phyloP scores from a whole-genome alignment of 768 basidiomycete species.

The Pisolithus tinctorius region DNA sequence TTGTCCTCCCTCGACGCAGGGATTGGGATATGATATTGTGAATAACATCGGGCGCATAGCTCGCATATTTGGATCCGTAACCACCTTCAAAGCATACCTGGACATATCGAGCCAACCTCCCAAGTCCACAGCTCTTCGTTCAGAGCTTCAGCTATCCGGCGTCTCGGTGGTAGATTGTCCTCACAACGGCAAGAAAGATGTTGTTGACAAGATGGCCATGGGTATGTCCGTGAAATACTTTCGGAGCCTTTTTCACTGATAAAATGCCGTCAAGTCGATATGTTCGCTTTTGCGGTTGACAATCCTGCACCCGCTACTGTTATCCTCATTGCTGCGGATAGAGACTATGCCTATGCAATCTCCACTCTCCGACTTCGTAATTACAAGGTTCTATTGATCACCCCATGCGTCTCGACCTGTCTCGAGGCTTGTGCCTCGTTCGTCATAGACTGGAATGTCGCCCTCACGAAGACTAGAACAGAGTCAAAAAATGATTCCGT shows the following conservation, averaged over 20 bases:
- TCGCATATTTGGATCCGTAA: conserved; percentile 40
- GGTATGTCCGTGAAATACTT: conserved; percentile 18
- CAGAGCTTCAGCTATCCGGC: conserved; percentile 39
- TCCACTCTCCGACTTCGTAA: conserved; percentile 48
- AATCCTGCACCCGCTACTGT: conserved; percentile 46
- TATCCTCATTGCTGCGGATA: conserved; percentile 59
- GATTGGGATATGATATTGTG: conserved; percentile 36
- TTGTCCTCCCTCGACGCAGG: conserved; percentile 23
- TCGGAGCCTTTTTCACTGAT: too few relatives aligned
- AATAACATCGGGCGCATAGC: conserved; percentile 40
- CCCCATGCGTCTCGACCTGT: conserved; percentile 33
- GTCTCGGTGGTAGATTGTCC: conserved; percentile 34
- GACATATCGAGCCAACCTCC: conserved; percentile 35
- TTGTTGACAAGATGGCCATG: conserved; percentile 44
- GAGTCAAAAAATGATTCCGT: conserved; percentile 12
- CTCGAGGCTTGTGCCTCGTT: conserved; percentile 50
- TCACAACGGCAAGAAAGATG: conserved; percentile 28
- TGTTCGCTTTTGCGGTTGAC: conserved; percentile 61
- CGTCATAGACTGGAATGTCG: conserved; percentile 43
- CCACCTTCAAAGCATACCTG: conserved; percentile 48
- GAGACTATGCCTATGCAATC: conserved; percentile 59
- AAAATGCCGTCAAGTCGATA: conserved; percentile 41
- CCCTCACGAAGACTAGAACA: conserved; percentile 29
- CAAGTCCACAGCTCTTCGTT: conserved; percentile 30
- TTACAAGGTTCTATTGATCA: conserved; percentile 47